A percentile compares a stretch with the other conserved stretches of the same genome.
These are phyloP conservation scores for Spiromyces aspiralis DNA, from an alignment of 371 early-diverging fungal species.

Conservation along the genomic window DNA sequence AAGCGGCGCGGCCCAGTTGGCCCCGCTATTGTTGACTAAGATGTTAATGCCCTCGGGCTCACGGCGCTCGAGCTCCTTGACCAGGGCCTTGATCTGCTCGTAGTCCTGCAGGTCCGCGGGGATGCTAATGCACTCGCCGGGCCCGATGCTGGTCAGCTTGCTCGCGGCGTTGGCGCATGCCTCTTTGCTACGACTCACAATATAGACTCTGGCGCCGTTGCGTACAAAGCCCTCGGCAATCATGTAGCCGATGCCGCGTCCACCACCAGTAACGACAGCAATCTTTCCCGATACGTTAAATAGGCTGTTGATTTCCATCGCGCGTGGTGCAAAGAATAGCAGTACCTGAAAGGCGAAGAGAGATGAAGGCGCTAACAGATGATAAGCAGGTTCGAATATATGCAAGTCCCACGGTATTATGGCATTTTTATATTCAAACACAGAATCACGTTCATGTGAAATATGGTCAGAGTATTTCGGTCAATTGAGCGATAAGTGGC, in stretches of 20 bases:
- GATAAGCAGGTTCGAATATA: no score
- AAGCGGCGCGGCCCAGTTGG: conserved; percentile 52
- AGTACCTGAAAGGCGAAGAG: no score
- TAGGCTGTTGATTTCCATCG: conserved; percentile 39
- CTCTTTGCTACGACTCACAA: conserved; percentile 42
- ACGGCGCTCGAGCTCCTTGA: conserved; percentile 33
- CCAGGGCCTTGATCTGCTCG: conserved; percentile 41
- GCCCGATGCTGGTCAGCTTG: conserved; percentile 41
- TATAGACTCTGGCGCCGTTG: conserved; percentile 61
- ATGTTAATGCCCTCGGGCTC: conserved; percentile 59
- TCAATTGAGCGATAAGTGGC: no score
- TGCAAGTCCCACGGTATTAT: no score
- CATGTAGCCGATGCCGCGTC: conserved; percentile 54
- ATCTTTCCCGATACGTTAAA: conserved; percentile 74
- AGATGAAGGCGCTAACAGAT: no score
- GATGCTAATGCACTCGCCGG: conserved; percentile 54
- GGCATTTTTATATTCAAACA: no score
- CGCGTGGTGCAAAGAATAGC: no score
- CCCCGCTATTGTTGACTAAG: conserved; percentile 74
- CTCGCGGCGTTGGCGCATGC: conserved; percentile 45
- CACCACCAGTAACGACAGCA: conserved; percentile 83
- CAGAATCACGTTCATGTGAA: no score
- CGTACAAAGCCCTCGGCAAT: conserved; percentile 54
- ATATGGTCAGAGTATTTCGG: no score
- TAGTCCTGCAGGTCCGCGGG: conserved; percentile 58